Conservation (phyloP, 176 grass and related monocot genomes). For the Eragrostis curvula region DNA sequence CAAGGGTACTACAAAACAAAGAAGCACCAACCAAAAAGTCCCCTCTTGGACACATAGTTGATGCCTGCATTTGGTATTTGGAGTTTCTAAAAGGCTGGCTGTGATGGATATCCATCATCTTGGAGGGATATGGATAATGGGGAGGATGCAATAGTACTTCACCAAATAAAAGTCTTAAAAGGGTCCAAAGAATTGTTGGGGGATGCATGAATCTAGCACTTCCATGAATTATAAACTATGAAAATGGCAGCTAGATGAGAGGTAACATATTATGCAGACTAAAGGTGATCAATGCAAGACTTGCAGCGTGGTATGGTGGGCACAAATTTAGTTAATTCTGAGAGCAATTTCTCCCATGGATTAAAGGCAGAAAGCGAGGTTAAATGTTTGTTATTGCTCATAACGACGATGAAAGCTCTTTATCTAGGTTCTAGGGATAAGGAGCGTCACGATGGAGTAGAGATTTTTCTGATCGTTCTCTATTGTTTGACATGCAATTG, state of each 20-base stretch:
- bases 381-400: not conserved
- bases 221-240: not conserved
- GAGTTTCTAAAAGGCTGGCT: constrained; percentile 30
- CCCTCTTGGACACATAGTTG: constrained; percentile 42
- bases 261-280: constrained; percentile 1
- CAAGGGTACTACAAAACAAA: constrained; percentile 42
- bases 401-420: constrained; percentile 16
- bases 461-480: not conserved
- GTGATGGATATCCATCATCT: constrained; percentile 36
- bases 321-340: constrained; percentile 23
- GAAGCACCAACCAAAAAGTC: constrained; percentile 41
- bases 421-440: constrained; percentile 1
- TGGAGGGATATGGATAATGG: constrained; percentile 38
- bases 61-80: constrained; percentile 38
- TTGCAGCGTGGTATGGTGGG: constrained; percentile 30
- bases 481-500: constrained; percentile 15
- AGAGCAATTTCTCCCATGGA: constrained; percentile 17
- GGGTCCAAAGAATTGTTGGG: not conserved
- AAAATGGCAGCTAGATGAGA: constrained; percentile 8
- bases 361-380: constrained; percentile 38
- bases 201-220: constrained; percentile 23
- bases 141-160: constrained; percentile 18
- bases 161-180: not conserved
- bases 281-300: constrained; percentile 16
- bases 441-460: not conserved